Evolutionary conservation across 768 basidiomycete species (phyloP).

Genomic region (Tylopilus subfusipes): DNA sequence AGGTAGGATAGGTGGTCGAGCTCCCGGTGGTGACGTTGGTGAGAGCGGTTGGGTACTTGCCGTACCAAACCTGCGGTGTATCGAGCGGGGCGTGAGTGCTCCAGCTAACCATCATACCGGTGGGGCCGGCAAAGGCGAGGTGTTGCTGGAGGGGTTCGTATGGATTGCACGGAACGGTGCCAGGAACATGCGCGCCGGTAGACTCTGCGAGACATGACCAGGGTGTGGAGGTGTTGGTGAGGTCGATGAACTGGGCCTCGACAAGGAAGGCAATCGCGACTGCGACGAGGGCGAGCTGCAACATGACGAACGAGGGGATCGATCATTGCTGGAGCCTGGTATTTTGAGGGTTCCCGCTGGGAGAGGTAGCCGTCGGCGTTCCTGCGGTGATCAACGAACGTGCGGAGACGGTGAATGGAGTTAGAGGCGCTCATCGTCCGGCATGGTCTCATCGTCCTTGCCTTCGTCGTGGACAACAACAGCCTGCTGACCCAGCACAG

Average conservation of each 20-base stretch:
- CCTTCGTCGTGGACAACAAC: not conserved
- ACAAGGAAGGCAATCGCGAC: conserved; percentile 8
- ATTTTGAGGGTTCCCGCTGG: not conserved
- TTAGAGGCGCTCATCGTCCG: not conserved
- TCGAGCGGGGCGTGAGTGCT: conserved; percentile 19
- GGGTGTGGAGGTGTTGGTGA: conserved; percentile 7
- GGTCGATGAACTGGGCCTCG: conserved; percentile 14
- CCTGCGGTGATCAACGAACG: not conserved
- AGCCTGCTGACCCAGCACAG: not conserved
- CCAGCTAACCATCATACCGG: conserved; percentile 30
- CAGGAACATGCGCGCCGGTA: conserved; percentile 28
- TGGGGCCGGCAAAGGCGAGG: conserved; percentile 23
- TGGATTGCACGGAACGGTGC: conserved; percentile 27
- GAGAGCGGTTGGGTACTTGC: conserved; percentile 16
- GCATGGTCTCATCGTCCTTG: not conserved
- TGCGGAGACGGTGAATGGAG: not conserved
- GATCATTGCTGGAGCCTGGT: not conserved
- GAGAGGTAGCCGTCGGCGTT: not conserved
- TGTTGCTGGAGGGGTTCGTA: conserved; percentile 27
- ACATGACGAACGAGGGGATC: not conserved
- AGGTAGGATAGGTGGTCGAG: conserved; percentile 23
- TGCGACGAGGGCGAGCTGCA: conserved; percentile 7
- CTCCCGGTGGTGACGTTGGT: conserved; percentile 17
- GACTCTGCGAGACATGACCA: conserved; percentile 27
- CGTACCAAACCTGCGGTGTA: conserved; percentile 25